These are phyloP conservation scores for Arctium minus DNA, from an alignment of 129 eudicot species.

Conservation along the genomic window DNA sequence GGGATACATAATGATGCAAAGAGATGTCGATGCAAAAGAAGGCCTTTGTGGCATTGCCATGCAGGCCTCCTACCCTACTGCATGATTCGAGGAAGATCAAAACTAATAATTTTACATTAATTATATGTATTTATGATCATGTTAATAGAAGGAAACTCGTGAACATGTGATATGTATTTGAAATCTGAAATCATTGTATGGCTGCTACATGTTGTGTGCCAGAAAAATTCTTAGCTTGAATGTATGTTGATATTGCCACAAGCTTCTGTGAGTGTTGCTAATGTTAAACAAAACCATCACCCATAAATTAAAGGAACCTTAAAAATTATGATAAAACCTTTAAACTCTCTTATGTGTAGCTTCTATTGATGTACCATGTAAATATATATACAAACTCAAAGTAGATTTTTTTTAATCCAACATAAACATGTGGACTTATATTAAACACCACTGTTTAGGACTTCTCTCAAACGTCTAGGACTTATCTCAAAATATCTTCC, in stretches of 20 bases:
- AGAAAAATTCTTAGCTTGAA: not conserved
- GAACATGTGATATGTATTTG: not conserved
- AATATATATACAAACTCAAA: no score
- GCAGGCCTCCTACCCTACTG: conserved; percentile 30
- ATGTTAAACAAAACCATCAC: not conserved
- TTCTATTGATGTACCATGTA: no score
- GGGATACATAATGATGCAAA: conserved; percentile 31
- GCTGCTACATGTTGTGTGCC: not conserved
- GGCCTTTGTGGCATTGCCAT: conserved; percentile 32
- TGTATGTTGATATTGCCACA: not conserved
- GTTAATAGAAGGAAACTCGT: conserved; percentile 2
- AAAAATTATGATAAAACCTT: no score
- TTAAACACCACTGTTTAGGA: no score
- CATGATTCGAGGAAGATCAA: not conserved
- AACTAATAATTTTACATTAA: not conserved
- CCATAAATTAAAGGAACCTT: no score
- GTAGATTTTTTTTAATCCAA: no score
- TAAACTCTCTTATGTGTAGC: no score
- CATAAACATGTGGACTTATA: no score
- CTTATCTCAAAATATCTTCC: no score
- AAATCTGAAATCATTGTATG: not conserved
- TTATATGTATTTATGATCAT: not conserved
- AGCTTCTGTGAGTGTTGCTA: not conserved
- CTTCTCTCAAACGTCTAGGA: no score
- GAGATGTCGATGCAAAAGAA: conserved; percentile 27